Conservation (phyloP, 768 basidiomycete genomes). For the Candolleomyces efflorescens region DNA sequence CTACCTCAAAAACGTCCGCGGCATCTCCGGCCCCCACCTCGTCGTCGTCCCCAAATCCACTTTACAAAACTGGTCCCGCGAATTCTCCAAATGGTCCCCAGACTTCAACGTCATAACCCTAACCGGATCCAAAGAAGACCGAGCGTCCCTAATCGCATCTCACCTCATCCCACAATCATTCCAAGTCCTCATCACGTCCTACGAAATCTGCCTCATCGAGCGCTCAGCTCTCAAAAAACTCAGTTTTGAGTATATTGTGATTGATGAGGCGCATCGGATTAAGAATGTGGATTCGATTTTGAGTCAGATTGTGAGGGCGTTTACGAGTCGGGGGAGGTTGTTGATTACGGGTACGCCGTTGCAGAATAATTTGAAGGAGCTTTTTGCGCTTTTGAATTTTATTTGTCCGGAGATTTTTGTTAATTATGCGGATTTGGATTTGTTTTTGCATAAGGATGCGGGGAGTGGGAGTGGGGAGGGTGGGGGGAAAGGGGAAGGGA, state of each 20-base stretch:
- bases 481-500: too few species aligned
- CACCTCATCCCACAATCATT: conserved; percentile 85
- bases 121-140: conserved; percentile 87
- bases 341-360: conserved; percentile 96
- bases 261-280: conserved; percentile 98
- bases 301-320: conserved; percentile 89
- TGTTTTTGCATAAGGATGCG: conserved; percentile 89
- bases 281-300: conserved; percentile 98
- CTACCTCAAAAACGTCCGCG: conserved; percentile 84
- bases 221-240: conserved; percentile 91
- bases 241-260: conserved; percentile 95
- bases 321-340: conserved; percentile 82
- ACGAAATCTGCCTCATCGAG: conserved; percentile 93
- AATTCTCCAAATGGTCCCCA: conserved; percentile 89
- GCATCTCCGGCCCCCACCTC: conserved; percentile 79
- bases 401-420: conserved; percentile 97
- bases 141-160: conserved; percentile 73
- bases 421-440: conserved; percentile 86
- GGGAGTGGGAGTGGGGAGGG: too few species aligned
- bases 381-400: conserved; percentile 91
- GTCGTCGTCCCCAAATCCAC: conserved; percentile 99
- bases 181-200: conserved; percentile 92
- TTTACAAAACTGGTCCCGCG: conserved; percentile 93
- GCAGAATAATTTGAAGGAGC: conserved; percentile 95
- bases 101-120: conserved; percentile 80